Conservation (phyloP, 768 basidiomycete genomes). For the Lentinula detonsa region DNA sequence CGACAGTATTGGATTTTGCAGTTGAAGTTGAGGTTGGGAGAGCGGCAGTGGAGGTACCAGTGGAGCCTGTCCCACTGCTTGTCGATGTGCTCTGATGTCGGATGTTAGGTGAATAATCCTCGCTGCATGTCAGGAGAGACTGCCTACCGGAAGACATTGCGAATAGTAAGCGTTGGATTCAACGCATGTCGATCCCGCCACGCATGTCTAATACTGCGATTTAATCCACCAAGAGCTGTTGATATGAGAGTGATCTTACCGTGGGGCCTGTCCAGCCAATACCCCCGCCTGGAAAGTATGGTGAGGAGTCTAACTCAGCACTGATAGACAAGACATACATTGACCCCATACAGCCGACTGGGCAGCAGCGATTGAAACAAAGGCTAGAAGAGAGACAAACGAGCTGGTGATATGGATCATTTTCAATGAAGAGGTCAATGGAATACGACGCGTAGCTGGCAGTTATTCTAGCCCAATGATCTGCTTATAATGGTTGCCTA, state of each 20-base stretch:
- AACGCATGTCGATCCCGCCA: conserved; percentile 32
- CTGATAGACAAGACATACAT: conserved; percentile 19
- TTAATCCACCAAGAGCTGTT: neutral
- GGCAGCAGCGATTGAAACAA: conserved; percentile 18
- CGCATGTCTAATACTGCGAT: conserved; percentile 25
- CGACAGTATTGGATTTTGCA: conserved; percentile 22
- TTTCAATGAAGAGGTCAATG: neutral
- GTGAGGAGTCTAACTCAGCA: neutral
- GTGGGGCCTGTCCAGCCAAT: conserved; percentile 24
- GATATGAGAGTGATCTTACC: conserved; percentile 11
- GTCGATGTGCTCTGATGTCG: neutral
- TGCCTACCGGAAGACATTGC: conserved; percentile 31
- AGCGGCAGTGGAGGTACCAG: conserved; percentile 5
- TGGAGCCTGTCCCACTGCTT: neutral
- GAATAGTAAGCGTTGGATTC: conserved; percentile 35
- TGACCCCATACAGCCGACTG: conserved; percentile 26
- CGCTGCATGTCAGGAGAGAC: neutral
- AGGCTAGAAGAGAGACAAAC: conserved; percentile 14
- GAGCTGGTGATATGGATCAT: neutral
- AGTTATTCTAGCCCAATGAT: neutral
- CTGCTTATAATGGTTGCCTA: neutral
- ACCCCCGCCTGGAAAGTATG: conserved; percentile 16
- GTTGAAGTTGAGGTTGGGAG: conserved; percentile 14
- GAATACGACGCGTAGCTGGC: neutral
- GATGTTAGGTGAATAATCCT: neutral